Base-by-base conservation (phyloP, 345 rosid species). In the Eutrema heterophyllum region DNA sequence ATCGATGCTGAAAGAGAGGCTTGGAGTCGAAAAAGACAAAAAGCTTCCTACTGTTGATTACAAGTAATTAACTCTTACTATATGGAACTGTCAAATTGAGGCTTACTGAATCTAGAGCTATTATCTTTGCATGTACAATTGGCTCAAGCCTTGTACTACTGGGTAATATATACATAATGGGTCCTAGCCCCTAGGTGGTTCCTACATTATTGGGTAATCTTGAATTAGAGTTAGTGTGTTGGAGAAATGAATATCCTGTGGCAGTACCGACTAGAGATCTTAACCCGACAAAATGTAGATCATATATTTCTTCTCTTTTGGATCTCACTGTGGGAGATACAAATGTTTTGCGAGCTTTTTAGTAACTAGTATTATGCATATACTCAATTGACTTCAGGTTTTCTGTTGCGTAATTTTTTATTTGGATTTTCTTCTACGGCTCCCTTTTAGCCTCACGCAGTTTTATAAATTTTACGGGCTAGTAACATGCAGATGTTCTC, bases 1-100 rank as follows among this genome's bases (percentile, higher is more conserved):
- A 55, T 81, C 89, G 16, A 84, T 85, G 90, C 75, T 94, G 74
- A 94, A 91, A 83, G 88, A 89, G 81, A 94, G 82, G 83, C 89
- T 94, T 68, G 91, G 93, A 68, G 83, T 91, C 8, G 68, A 83
- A 43, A 84, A 83, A 62, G 95, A 91, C 33, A 88, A 94, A 81
- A 81, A 62, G 62, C 93, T 94, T 75, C 87, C 84, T 13, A 82
- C 81, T 78, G 93, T 89, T 69, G 85, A 89, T 80, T 88, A 91
- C 85, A 81, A 81, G 98, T 94, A 85, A 60, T 80, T 57, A 5
- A 64, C 68, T 54, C 51, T 62, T 45, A 53, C 74, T 36, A 10
- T 30, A 35, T 54, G 56, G 13, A 27, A 36, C 32, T 39, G 0
- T 66, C 29, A 58, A 57, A 74, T 4, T 52, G 48, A 59, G 49